Percentiles rank a stretch among this genome's conserved stretches.
Conservation (phyloP, 129 eudicot genomes). For the Silybum marianum region DNA sequence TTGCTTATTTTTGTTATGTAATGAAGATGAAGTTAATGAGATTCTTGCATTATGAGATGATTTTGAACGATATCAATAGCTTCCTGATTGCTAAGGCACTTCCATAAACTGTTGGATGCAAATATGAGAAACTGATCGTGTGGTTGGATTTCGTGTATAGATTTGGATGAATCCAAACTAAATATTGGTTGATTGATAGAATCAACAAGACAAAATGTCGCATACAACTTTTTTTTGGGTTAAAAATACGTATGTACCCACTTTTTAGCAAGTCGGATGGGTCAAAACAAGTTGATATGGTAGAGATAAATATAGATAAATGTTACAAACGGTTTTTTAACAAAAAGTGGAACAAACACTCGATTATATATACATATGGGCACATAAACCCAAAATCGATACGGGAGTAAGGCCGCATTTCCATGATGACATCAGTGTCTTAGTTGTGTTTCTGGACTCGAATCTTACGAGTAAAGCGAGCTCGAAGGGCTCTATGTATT, state of each 20-base stretch:
- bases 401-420: slow-evolving; percentile 86
- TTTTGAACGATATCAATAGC: slow-evolving; percentile 79
- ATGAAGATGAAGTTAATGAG: neutral
- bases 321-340: too few relatives aligned
- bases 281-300: neutral
- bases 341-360: too few relatives aligned
- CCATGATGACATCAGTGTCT: slow-evolving; percentile 80
- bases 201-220: too few relatives aligned
- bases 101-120: slow-evolving; percentile 41
- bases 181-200: slow-evolving; percentile 31
- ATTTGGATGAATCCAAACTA: slow-evolving; percentile 72
- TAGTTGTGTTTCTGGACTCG: slow-evolving; percentile 70
- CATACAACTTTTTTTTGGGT: too few relatives aligned
- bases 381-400: slow-evolving; percentile 42
- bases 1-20: too few relatives aligned
- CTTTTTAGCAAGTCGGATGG: too few relatives aligned
- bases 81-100: slow-evolving; percentile 50
- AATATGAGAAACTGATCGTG: slow-evolving; percentile 78
- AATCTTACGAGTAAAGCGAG: too few relatives aligned
- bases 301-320: too few relatives aligned
- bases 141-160: slow-evolving; percentile 70
- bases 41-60: slow-evolving; percentile 57
- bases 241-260: too few relatives aligned
- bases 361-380: neutral
- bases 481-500: too few relatives aligned